phyloP scores from a whole-genome alignment of 345 rosid genomes.

The Populus pruinosa region DNA sequence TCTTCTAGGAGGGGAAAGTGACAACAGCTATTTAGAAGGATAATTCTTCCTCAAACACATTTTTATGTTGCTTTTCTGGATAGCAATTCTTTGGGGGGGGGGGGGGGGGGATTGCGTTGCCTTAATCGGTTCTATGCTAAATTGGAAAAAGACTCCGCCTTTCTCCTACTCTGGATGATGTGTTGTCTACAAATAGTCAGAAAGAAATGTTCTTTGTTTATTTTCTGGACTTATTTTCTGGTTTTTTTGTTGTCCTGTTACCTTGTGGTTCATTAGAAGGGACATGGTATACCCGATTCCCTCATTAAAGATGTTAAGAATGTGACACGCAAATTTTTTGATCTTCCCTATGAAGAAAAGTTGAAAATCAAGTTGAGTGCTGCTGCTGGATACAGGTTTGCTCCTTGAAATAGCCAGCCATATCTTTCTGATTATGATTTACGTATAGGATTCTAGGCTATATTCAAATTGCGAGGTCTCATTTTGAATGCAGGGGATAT shows the following conservation, averaged over 20 bases:
- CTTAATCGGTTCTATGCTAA: no score
- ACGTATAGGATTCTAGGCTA: neutral
- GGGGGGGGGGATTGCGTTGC: no score
- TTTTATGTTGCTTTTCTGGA: no score
- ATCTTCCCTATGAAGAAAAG: slow-evolving; percentile 62
- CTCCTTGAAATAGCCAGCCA: neutral
- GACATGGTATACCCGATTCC: slow-evolving; percentile 70
- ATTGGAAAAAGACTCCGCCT: no score
- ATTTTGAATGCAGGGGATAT: slow-evolving; percentile 68
- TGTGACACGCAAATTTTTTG: slow-evolving; percentile 46
- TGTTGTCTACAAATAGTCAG: no score
- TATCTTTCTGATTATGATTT: neutral
- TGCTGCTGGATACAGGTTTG: slow-evolving; percentile 72
- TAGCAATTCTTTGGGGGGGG: no score
- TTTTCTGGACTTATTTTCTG: neutral
- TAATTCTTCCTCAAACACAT: no score
- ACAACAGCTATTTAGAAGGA: no score
- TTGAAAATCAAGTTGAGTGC: slow-evolving; percentile 69
- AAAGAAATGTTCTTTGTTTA: neutral
- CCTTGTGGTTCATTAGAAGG: slow-evolving; percentile 47
- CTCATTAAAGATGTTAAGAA: slow-evolving; percentile 51
- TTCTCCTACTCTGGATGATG: neutral
- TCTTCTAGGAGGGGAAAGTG: no score
- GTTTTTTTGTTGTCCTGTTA: neutral
- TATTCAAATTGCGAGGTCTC: neutral